Evolutionary conservation across 805 yeast species (phyloP).

Genomic region (Kazachstania kunashirensis): DNA sequence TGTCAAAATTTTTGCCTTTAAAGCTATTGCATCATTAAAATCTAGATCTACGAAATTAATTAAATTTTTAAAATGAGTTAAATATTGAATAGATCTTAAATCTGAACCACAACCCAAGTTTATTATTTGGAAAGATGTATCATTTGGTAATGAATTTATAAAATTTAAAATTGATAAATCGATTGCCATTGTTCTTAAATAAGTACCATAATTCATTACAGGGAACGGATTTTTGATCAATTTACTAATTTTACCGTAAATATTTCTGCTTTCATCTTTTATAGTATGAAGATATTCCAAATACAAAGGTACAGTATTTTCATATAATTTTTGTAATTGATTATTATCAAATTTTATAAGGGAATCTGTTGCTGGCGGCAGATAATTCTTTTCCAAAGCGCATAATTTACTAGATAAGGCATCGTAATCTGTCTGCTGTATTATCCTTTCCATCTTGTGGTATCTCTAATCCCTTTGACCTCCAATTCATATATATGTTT

Average conservation of each 20-base stretch:
- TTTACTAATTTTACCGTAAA: constrained; percentile 14
- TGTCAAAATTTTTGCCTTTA: constrained; percentile 30
- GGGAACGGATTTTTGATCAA: constrained; percentile 38
- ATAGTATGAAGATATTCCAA: constrained; percentile 16
- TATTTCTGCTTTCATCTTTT: constrained; percentile 13
- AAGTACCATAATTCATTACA: constrained; percentile 63
- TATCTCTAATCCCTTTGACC: no score
- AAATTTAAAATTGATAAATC: constrained; percentile 39
- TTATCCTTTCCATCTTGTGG: constrained; percentile 19
- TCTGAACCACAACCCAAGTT: constrained; percentile 68
- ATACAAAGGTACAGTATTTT: constrained; percentile 11
- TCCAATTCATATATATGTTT: no score
- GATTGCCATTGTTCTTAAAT: constrained; percentile 46
- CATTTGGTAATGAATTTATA: constrained; percentile 12
- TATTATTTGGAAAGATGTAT: constrained; percentile 38
- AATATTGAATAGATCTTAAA: constrained; percentile 37
- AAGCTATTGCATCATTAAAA: constrained; percentile 36
- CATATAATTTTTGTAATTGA: neutral
- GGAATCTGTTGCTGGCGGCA: constrained; percentile 31
- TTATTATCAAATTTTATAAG: neutral
- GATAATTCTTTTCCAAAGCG: constrained; percentile 41
- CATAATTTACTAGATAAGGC: constrained; percentile 58
- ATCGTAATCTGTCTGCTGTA: constrained; percentile 50
- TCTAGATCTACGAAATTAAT: constrained; percentile 40
- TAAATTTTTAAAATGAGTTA: constrained; percentile 23